Evolutionary conservation across 345 rosid genomes (phyloP), one percentile per base, ranked within the genome.

Genomic region (Rhodamnia argentea): DNA sequence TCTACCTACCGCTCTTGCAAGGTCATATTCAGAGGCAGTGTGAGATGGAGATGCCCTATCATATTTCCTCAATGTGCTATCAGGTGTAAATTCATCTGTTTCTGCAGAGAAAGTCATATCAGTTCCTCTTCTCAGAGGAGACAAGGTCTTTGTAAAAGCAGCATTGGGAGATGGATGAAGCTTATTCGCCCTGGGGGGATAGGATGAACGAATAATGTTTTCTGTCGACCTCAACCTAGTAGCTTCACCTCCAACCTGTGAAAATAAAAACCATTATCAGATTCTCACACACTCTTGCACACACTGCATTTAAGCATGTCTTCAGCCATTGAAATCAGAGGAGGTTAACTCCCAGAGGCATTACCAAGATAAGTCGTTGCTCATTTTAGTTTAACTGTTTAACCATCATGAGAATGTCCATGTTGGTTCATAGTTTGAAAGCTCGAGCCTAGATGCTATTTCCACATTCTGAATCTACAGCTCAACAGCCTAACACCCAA

Each of bases 21-120:
- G 87, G 90, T 93, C 95, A 92, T 90, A 90, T 85, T 93, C 96
- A 86, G 88, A 88, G 54, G 85, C 90, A 76, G 92, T 86, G 89
- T 88, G 91, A 87, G 97, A 90, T 90, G 97, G 92, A 85, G 95
- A 92, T 85, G 89, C 86, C 86, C 92, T 93, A 85, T 95, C 96
- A 83, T 93, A 89, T 89, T 93, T 93, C 93, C 88, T 93, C 59
- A 95, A 92, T 87, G 96, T 91, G 87, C 88, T 91, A 55, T 91
- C 96, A 82, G 88, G 60, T 75, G 88, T 83, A 85, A 90, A 92
- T 76, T 91, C 96, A 89, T 92, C 92, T 87, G 84, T 85, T 76
- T 89, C 93, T 58, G 93, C 83, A 85, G 87, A 84, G 51, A 88
- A 84, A 85, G 90, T 88, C 90, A 86, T 88, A 86, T 92, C 96